A percentile compares a stretch with the other conserved stretches of the same genome.
Evolutionary conservation across 2,329 filamentous ascomycete genomes (phyloP).

Genomic region (Proliferodiscus dingleyae): DNA sequence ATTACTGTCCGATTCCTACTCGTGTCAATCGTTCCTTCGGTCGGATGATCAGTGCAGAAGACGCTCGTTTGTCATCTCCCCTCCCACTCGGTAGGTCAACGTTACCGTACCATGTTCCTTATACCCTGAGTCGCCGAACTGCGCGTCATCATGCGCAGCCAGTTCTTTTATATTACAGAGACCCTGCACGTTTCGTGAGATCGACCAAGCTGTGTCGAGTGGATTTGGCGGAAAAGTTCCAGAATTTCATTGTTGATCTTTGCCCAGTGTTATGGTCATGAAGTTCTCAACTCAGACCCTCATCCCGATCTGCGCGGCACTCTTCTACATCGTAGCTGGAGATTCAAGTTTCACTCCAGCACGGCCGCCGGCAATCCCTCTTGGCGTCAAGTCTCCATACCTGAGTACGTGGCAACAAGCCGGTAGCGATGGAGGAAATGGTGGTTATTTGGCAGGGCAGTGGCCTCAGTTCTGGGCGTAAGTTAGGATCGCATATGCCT

Average conservation of each 20-base stretch:
- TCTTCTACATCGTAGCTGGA: conserved; percentile 5
- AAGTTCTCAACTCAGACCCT: not conserved
- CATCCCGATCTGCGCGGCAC: not conserved
- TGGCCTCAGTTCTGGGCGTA: conserved; percentile 69
- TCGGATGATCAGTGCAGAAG: not conserved
- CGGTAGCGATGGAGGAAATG: conserved; percentile 56
- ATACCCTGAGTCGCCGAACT: not conserved
- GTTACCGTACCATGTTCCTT: not conserved
- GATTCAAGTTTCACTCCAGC: conserved; percentile 57
- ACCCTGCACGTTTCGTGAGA: not conserved
- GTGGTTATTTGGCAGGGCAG: conserved; percentile 61
- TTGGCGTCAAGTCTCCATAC: conserved; percentile 73
- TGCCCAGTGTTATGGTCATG: not conserved
- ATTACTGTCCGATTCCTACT: not conserved
- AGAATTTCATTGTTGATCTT: not conserved
- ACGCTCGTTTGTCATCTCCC: not conserved
- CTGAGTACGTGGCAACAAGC: conserved; percentile 65
- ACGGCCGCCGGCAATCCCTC: conserved; percentile 62
- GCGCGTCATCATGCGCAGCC: not conserved
- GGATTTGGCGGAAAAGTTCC: not conserved
- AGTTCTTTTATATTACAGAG: not conserved
- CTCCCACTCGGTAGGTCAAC: not conserved
- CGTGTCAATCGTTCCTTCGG: not conserved
- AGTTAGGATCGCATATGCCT: conserved; percentile 29
- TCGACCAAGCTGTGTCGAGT: not conserved